Evolutionary conservation across 129 eudicot species (phyloP).

Genomic region (Arctium lappa): DNA sequence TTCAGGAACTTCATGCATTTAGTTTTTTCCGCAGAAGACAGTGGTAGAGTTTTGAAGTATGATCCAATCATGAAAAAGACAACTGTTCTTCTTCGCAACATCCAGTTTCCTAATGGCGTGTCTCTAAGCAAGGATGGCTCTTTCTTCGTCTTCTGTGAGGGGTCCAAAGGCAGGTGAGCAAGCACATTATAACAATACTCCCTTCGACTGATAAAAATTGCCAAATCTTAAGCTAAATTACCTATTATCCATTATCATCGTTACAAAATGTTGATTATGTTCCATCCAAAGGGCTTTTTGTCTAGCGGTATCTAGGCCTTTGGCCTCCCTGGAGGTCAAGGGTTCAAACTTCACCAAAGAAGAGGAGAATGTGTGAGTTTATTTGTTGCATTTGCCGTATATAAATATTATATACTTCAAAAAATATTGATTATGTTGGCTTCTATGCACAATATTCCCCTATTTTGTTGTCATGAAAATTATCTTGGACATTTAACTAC

Average conservation of each 20-base stretch:
- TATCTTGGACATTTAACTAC: too few species aligned
- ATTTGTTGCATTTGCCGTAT: too few species aligned
- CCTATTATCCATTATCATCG: background rate
- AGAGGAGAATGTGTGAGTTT: too few species aligned
- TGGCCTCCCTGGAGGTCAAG: background rate
- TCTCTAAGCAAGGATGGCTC: slow-evolving; percentile 87
- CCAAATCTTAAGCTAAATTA: background rate
- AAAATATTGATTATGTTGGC: too few species aligned
- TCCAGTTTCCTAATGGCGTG: slow-evolving; percentile 86
- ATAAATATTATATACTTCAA: too few species aligned
- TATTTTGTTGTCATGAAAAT: too few species aligned
- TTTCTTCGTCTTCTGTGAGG: slow-evolving; percentile 67
- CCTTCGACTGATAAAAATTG: background rate
- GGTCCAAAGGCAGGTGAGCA: slow-evolving; percentile 64
- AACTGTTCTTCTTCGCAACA: slow-evolving; percentile 61
- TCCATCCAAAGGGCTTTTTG: background rate
- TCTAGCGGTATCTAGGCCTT: background rate
- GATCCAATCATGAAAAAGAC: slow-evolving; percentile 64
- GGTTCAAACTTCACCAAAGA: background rate
- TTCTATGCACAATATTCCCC: too few species aligned
- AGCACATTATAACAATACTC: slow-evolving; percentile 3
- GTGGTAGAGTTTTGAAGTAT: slow-evolving; percentile 83
- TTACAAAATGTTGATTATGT: background rate
- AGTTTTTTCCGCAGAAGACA: slow-evolving; percentile 71
- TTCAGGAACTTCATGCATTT: slow-evolving; percentile 89